These are phyloP conservation scores for Debaryomyces udenii DNA, from an alignment of 1,139 yeast species.

Conservation along the genomic window DNA sequence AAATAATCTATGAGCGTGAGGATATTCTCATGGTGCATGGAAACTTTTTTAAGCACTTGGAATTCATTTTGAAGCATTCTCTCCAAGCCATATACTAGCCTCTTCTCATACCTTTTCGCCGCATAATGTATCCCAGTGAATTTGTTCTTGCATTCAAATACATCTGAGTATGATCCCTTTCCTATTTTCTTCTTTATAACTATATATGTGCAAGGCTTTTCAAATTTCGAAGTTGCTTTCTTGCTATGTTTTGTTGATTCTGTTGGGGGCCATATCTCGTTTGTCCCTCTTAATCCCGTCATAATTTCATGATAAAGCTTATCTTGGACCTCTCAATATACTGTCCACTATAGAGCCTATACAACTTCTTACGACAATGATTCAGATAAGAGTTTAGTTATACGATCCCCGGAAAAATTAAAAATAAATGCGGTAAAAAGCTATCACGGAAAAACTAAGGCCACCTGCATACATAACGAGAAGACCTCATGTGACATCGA, in stretches of 20 bases:
- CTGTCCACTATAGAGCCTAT: background rate
- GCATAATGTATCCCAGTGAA: constrained; percentile 40
- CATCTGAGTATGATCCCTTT: constrained; percentile 42
- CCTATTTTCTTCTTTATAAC: constrained; percentile 37
- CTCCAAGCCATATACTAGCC: constrained; percentile 38
- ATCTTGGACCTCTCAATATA: background rate
- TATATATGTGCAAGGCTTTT: constrained; percentile 36
- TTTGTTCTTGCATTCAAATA: constrained; percentile 41
- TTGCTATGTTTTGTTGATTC: constrained; percentile 17
- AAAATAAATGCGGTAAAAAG: constrained; percentile 1
- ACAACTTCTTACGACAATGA: constrained; percentile 7
- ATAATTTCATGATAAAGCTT: background rate
- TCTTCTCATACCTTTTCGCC: constrained; percentile 39
- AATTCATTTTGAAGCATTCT: constrained; percentile 56
- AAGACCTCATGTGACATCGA: constrained; percentile 6
- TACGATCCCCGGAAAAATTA: constrained; percentile 8
- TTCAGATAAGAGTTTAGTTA: constrained; percentile 22
- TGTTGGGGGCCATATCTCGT: constrained; percentile 22
- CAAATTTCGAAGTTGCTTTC: constrained; percentile 6
- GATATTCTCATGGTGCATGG: constrained; percentile 48
- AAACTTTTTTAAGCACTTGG: constrained; percentile 52
- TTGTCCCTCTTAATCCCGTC: background rate
- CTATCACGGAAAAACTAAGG: constrained; percentile 5
- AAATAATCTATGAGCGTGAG: constrained; percentile 69
- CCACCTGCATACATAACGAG: background rate